Evolutionary conservation across 2,329 filamentous ascomycete genomes (phyloP).

Genomic region (Dryadomyces quercus-mongolicae): DNA sequence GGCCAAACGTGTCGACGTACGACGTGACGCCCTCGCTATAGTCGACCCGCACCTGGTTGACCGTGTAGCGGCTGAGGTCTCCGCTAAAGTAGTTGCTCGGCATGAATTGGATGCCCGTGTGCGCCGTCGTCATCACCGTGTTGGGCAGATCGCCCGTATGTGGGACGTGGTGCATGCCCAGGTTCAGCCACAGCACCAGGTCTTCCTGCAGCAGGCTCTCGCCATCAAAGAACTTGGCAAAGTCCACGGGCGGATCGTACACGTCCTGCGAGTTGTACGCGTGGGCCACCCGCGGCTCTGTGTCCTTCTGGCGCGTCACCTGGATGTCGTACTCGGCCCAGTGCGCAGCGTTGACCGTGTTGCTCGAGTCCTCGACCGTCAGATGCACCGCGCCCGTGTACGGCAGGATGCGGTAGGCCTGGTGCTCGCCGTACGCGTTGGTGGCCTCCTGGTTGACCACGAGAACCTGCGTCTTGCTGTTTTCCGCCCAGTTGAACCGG

Average conservation of each 20-base stretch:
- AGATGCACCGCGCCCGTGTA: conserved; percentile 27
- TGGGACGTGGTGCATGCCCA: conserved; percentile 44
- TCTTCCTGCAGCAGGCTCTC: conserved; percentile 30
- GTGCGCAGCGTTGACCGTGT: conserved; percentile 28
- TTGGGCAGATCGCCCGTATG: conserved; percentile 41
- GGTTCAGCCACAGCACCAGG: conserved; percentile 37
- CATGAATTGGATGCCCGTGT: conserved; percentile 29
- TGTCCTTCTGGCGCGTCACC: conserved; percentile 37
- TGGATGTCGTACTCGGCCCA: conserved; percentile 40
- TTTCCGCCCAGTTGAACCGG: conserved; percentile 35
- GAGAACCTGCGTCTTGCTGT: conserved; percentile 31
- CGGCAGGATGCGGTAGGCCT: conserved; percentile 37
- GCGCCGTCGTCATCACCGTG: conserved; percentile 36
- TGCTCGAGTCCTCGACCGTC: conserved; percentile 34
- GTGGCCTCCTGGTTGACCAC: conserved; percentile 37
- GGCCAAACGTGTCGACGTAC: conserved; percentile 6
- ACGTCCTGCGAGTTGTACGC: conserved; percentile 32
- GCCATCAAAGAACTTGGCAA: conserved; percentile 33
- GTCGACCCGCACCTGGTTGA: conserved; percentile 25
- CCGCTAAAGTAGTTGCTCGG: conserved; percentile 30
- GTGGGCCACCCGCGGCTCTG: conserved; percentile 33
- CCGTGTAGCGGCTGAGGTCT: conserved; percentile 26
- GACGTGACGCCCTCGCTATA: conserved; percentile 4
- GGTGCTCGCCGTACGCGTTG: conserved; percentile 38
- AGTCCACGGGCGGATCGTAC: conserved; percentile 36